A percentile compares a stretch with the other conserved stretches of the same genome.
Evolutionary conservation across 148 eudicot species (phyloP).

Genomic region (Fagopyrum esculentum): DNA sequence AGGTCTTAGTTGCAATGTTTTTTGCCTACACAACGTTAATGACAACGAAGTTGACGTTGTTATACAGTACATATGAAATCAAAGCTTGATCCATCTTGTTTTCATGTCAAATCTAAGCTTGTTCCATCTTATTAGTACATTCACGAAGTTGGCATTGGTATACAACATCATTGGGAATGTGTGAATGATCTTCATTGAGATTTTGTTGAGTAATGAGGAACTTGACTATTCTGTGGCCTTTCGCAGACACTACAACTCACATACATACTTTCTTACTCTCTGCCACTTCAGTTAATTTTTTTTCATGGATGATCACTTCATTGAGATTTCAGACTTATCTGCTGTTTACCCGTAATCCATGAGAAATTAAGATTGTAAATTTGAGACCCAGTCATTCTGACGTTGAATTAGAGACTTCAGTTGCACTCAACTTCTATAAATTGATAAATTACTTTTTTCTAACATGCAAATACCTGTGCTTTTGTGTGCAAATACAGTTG

Average conservation of each 20-base stretch:
- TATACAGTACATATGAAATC: neutral
- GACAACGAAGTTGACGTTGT: neutral
- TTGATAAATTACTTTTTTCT: neutral
- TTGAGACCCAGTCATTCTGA: neutral
- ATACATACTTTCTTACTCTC: neutral
- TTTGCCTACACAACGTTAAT: neutral
- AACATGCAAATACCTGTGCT: neutral
- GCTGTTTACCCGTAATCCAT: neutral
- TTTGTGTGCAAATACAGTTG: neutral
- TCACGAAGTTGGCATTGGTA: no score
- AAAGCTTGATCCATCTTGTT: conserved; percentile 1
- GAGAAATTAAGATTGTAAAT: neutral
- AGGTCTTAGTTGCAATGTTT: neutral
- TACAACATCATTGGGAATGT: neutral
- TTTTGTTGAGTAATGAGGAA: neutral
- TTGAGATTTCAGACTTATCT: neutral
- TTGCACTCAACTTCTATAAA: no score
- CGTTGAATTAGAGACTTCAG: no score
- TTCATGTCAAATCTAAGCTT: neutral
- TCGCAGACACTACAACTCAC: neutral
- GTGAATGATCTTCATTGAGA: neutral
- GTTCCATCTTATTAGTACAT: neutral
- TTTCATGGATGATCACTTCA: neutral
- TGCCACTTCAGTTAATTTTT: neutral
- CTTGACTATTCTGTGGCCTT: neutral